phyloP scores from a whole-genome alignment of 305 asterid species.

The Fraxinus velutina region DNA sequence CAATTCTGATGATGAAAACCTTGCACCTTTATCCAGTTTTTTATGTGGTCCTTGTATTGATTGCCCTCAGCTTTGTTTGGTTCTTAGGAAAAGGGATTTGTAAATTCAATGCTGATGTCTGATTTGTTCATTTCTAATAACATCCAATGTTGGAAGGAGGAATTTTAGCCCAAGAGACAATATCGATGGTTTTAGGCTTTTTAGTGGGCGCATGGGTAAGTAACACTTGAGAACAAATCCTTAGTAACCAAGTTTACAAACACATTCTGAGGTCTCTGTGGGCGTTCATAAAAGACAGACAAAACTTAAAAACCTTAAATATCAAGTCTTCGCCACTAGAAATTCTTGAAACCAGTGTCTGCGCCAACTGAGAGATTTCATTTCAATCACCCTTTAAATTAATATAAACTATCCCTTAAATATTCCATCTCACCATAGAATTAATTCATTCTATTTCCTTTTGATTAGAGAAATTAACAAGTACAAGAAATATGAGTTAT shows the following conservation, averaged over 20 bases:
- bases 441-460: neutral
- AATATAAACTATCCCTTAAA: neutral
- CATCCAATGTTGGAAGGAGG: neutral
- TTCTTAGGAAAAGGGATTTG: neutral
- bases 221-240: neutral
- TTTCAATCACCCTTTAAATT: slow-evolving; percentile 14
- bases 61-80: neutral
- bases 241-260: neutral
- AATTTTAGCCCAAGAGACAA: neutral
- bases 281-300: neutral
- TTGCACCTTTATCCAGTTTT: neutral
- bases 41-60: neutral
- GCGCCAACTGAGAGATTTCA: slow-evolving; percentile 33
- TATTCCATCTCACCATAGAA: neutral
- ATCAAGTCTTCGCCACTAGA: slow-evolving; percentile 18
- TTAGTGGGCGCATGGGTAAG: neutral
- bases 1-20: neutral
- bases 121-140: neutral
- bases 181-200: neutral
- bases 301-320: slow-evolving; percentile 4
- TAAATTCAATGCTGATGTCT: neutral
- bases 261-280: neutral
- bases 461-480: neutral
- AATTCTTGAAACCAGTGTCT: slow-evolving; percentile 39
- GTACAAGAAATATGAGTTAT: slow-evolving; percentile 25